phyloP scores from a whole-genome alignment of 140 eudicot genomes.

The Stevia rebaudiana region DNA sequence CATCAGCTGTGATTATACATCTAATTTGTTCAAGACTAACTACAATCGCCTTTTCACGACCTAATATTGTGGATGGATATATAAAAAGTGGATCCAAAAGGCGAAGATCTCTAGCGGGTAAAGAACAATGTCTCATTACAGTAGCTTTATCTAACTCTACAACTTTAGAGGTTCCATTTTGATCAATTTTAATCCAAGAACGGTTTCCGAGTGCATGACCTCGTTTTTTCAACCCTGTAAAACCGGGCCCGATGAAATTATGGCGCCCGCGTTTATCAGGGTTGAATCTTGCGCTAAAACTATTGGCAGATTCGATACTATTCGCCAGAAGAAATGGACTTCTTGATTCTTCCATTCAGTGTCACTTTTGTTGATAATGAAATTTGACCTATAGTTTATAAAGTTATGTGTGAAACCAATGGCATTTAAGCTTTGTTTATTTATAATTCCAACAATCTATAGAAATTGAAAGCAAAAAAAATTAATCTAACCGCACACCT shows the following conservation, averaged over 20 bases:
- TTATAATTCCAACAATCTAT: slow-evolving; percentile 14
- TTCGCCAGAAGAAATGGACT: slow-evolving; percentile 36
- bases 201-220: slow-evolving; percentile 74
- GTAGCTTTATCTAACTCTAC: slow-evolving; percentile 82
- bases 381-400: slow-evolving; percentile 23
- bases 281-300: slow-evolving; percentile 34
- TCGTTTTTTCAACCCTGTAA: slow-evolving; percentile 79
- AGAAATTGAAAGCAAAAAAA: slow-evolving; percentile 7
- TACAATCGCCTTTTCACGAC: slow-evolving; percentile 94
- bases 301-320: slow-evolving; percentile 31
- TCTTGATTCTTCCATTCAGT: slow-evolving; percentile 55
- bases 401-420: slow-evolving; percentile 22
- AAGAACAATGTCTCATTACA: slow-evolving; percentile 70
- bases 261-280: slow-evolving; percentile 39
- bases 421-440: slow-evolving; percentile 16
- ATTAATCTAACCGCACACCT: neutral
- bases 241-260: slow-evolving; percentile 38
- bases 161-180: slow-evolving; percentile 61
- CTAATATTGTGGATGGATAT: slow-evolving; percentile 86
- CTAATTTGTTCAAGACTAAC: slow-evolving; percentile 91
- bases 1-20: slow-evolving; percentile 95
- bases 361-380: slow-evolving; percentile 17
- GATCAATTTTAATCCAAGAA: slow-evolving; percentile 88
- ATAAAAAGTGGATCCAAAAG: slow-evolving; percentile 95
- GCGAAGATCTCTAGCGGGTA: slow-evolving; percentile 86